phyloP scores from a whole-genome alignment of 768 basidiomycete genomes.

The Leccinum sublutescens region DNA sequence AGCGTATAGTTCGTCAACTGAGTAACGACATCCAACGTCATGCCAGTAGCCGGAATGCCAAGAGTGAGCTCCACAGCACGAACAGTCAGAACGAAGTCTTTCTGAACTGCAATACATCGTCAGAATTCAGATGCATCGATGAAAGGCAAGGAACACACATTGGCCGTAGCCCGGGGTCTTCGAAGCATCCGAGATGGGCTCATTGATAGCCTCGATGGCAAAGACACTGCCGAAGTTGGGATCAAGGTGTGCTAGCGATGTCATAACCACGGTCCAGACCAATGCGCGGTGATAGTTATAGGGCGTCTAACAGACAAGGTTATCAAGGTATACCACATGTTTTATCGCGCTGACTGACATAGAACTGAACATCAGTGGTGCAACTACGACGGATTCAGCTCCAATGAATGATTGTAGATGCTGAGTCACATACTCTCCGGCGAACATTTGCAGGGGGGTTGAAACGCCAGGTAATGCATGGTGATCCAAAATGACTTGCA shows the following conservation, averaged over 20 bases:
- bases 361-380: conserved; percentile 68
- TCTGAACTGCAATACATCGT: conserved; percentile 49
- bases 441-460: conserved; percentile 57
- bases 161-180: conserved; percentile 67
- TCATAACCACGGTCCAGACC: conserved; percentile 82
- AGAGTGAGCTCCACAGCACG: conserved; percentile 62
- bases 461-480: conserved; percentile 74
- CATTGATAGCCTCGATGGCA: conserved; percentile 74
- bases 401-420: background rate
- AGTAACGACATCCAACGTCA: conserved; percentile 13
- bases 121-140: background rate
- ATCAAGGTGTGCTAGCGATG: conserved; percentile 66
- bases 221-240: conserved; percentile 63
- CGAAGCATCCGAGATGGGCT: conserved; percentile 69
- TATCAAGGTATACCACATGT: conserved; percentile 1
- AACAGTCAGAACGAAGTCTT: conserved; percentile 64
- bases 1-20: conserved; percentile 36
- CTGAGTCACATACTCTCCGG: conserved; percentile 51
- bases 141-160: conserved; percentile 43
- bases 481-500: conserved; percentile 65
- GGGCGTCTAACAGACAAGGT: conserved; percentile 40
- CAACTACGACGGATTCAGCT: conserved; percentile 43
- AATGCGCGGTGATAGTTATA: conserved; percentile 76
- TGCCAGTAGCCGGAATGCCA: conserved; percentile 44
- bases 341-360: conserved; percentile 43